A percentile compares a stretch with the other conserved stretches of the same genome.
Evolutionary conservation across 2,329 filamentous ascomycete species (phyloP).

Genomic region (Talaromyces atroroseus): DNA sequence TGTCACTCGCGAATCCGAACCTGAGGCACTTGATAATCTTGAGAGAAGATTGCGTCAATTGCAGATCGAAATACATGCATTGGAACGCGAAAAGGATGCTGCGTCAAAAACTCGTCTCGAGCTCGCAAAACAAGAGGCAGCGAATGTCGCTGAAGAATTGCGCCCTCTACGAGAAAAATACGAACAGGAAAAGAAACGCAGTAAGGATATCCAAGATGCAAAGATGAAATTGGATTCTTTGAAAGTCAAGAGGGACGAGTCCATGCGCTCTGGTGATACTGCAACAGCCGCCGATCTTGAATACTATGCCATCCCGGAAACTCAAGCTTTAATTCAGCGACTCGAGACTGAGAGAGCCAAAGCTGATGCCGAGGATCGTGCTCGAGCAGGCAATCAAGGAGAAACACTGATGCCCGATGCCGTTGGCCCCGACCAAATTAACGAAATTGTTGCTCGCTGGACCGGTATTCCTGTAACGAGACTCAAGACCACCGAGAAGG

Average conservation of each 20-base stretch:
- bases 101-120: conserved; percentile 78
- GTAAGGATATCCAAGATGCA: conserved; percentile 85
- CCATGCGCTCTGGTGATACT: conserved; percentile 80
- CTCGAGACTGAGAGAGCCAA: conserved; percentile 75
- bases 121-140: conserved; percentile 81
- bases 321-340: conserved; percentile 70
- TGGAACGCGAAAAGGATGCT: conserved; percentile 90
- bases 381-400: conserved; percentile 54
- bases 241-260: conserved; percentile 87
- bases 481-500: conserved; percentile 91
- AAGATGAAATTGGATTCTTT: conserved; percentile 92
- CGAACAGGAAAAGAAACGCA: conserved; percentile 83
- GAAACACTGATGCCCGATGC: conserved; percentile 76
- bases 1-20: conserved; percentile 91
- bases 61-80: conserved; percentile 93
- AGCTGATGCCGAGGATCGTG: conserved; percentile 63
- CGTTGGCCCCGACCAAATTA: conserved; percentile 96
- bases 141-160: conserved; percentile 90
- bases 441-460: conserved; percentile 94
- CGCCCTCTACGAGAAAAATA: conserved; percentile 92
- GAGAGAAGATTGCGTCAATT: conserved; percentile 86
- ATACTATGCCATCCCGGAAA: conserved; percentile 95
- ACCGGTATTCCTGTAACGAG: conserved; percentile 97
- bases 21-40: conserved; percentile 89
- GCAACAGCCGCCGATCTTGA: conserved; percentile 86